Evolutionary conservation across 345 rosid genomes (phyloP), one percentile per base, ranked within the genome.

Genomic region (Linum lewisii): DNA sequence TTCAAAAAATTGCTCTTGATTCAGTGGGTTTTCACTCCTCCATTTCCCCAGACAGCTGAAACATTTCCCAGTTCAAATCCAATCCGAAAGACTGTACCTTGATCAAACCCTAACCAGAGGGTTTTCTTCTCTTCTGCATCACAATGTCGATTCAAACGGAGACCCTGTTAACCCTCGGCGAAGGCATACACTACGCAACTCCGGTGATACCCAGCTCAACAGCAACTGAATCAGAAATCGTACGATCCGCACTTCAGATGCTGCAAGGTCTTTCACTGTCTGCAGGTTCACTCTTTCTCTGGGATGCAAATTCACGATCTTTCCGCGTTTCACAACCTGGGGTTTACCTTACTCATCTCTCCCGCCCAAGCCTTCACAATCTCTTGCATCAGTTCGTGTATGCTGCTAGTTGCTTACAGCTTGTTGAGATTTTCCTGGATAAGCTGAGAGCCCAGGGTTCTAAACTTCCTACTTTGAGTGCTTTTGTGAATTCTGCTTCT

Each of bases 181-280:
- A 64, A 13, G 74, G 74, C 11, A 49, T 70, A 19, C 69, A 64
- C 22, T 65, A 70, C 32, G 74, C 74, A n/a, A 70, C 74, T 3
- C 74, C 74, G 51, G 51, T 64, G 6, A n/a, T 49, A 19, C 55
- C 69, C 52, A 18, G 59, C 10, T 24, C 58, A 7, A 65, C 29
- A 57, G 61, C 70, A 10, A 71, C 50, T 20, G 75, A 71, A 62
- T 23, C 20, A n/a, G 63, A 66, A 24, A 26, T 71, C 85, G 92
- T 92, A 25, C 79, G 65, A 55, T 82, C 87, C 42, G 78, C 82
- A 37, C 62, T 84, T 63, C 79, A 81, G 75, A 84, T 87, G 77
- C 53, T 88, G 69, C 96, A 92, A 73, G 98, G 98, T 18, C 66
- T 92, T 5, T 79, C 95, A 15, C 67, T 92, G 6, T 79, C 95